Percentiles rank a stretch among this genome's conserved stretches.
These are phyloP conservation scores for Flaveria linearis DNA, from an alignment of 129 eudicot species.

Conservation along the genomic window DNA sequence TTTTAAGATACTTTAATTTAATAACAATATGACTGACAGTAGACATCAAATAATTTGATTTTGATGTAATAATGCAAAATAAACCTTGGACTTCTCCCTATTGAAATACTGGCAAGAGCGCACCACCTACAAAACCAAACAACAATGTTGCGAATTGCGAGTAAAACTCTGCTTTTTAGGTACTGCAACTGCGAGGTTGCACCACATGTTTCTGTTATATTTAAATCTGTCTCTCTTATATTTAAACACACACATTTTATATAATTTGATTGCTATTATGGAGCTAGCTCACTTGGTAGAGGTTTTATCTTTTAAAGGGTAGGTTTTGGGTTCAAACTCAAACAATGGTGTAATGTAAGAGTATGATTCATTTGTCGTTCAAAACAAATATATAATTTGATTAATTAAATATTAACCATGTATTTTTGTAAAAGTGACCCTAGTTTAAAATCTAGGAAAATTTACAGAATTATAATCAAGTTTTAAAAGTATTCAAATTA, in stretches of 20 bases:
- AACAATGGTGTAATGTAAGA: no score
- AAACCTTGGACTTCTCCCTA: conserved; percentile 17
- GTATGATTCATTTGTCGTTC: no score
- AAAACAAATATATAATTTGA: neutral
- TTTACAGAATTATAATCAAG: no score
- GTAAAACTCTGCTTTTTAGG: conserved; percentile 36
- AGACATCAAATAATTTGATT: conserved; percentile 1
- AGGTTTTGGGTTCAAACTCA: no score
- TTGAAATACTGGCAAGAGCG: conserved; percentile 24
- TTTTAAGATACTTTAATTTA: neutral
- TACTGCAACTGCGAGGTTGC: conserved; percentile 12
- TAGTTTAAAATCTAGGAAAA: no score
- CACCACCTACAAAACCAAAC: conserved; percentile 35
- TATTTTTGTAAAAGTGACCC: no score
- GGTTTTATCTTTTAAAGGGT: no score
- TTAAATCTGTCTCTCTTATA: no score
- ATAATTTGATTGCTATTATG: neutral
- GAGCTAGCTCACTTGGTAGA: no score
- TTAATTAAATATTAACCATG: neutral
- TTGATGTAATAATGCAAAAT: conserved; percentile 19
- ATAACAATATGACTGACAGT: neutral
- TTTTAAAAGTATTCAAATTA: no score
- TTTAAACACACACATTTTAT: neutral
- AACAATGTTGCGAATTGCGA: conserved; percentile 35
- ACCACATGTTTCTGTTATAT: conserved; percentile 3